Percentiles rank a stretch among this genome's conserved stretches.
phyloP scores from a whole-genome alignment of 345 rosid species.

The Rhodomyrtus tomentosa region DNA sequence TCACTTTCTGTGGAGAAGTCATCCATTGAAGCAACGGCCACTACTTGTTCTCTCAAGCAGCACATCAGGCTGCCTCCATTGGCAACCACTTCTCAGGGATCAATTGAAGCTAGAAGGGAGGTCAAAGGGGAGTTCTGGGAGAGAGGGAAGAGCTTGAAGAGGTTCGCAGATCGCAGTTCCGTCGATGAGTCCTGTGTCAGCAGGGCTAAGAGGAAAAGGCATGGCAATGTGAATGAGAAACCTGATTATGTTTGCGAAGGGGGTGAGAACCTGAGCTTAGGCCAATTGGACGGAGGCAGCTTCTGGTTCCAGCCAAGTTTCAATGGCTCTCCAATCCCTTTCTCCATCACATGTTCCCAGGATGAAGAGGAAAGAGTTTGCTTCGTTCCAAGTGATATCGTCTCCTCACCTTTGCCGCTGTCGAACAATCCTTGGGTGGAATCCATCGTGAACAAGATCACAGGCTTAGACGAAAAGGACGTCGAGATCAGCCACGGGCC shows the following conservation, averaged over 20 bases:
- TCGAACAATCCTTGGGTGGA: conserved; percentile 72
- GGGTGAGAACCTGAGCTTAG: conserved; percentile 30
- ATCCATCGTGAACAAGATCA: conserved; percentile 61
- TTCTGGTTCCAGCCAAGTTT: conserved; percentile 75
- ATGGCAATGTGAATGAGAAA: conserved; percentile 8
- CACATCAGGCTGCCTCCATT: conserved; percentile 81
- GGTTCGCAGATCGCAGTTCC: conserved; percentile 52
- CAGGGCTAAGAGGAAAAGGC: conserved; percentile 70
- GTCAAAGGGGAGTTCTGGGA: conserved; percentile 59
- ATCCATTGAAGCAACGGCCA: conserved; percentile 38
- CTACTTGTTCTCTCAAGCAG: conserved; percentile 74
- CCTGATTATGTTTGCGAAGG: conserved; percentile 15
- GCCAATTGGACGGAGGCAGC: conserved; percentile 31
- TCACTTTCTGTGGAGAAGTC: conserved; percentile 69
- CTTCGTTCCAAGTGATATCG: conserved; percentile 59
- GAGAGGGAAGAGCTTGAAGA: conserved; percentile 62
- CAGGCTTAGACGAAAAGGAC: conserved; percentile 56
- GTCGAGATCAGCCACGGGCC: conserved; percentile 47
- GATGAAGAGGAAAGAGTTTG: conserved; percentile 55
- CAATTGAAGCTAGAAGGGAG: conserved; percentile 33
- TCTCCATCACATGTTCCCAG: conserved; percentile 59
- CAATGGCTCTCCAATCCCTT: conserved; percentile 43
- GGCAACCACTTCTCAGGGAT: conserved; percentile 35
- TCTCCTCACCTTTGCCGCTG: conserved; percentile 51
- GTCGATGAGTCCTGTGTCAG: conserved; percentile 44